phyloP scores from a whole-genome alignment of 805 yeast genomes.

The Candida anglica region DNA sequence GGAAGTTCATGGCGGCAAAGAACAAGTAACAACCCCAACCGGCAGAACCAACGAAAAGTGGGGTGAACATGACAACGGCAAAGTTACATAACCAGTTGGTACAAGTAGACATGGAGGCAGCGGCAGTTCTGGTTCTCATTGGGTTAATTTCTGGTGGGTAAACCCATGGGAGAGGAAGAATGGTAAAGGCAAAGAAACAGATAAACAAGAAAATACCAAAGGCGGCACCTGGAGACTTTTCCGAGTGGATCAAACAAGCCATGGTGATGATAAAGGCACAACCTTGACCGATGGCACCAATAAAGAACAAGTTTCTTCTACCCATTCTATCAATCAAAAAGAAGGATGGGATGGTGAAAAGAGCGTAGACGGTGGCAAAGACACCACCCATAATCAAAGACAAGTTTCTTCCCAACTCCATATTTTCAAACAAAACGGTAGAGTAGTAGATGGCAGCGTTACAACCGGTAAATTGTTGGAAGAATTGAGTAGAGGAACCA shows the following conservation, averaged over 20 bases:
- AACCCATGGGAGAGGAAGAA: slow-evolving; percentile 44
- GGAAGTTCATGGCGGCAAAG: slow-evolving; percentile 36
- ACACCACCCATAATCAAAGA: slow-evolving; percentile 64
- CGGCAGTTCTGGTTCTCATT: slow-evolving; percentile 43
- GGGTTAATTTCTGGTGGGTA: slow-evolving; percentile 47
- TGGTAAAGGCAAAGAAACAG: slow-evolving; percentile 40
- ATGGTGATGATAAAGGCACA: slow-evolving; percentile 36
- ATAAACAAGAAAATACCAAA: slow-evolving; percentile 44
- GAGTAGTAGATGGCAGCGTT: slow-evolving; percentile 68
- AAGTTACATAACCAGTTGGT: slow-evolving; percentile 43
- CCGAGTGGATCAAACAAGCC: slow-evolving; percentile 31
- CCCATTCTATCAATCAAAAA: slow-evolving; percentile 40
- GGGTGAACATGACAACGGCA: slow-evolving; percentile 45
- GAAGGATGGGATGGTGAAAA: slow-evolving; percentile 45
- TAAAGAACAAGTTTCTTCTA: slow-evolving; percentile 42
- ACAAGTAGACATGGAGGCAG: slow-evolving; percentile 41
- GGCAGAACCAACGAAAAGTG: slow-evolving; percentile 33
- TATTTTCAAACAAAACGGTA: slow-evolving; percentile 50
- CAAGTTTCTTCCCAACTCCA: slow-evolving; percentile 47
- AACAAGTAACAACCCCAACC: slow-evolving; percentile 41
- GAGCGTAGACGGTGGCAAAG: slow-evolving; percentile 57
- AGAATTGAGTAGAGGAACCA: slow-evolving; percentile 64
- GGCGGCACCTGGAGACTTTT: slow-evolving; percentile 39
- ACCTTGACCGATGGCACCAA: slow-evolving; percentile 42
- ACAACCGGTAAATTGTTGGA: slow-evolving; percentile 70